Conservation (phyloP, 2,329 filamentous ascomycete species). For the Colletotrichum sansevieriae region DNA sequence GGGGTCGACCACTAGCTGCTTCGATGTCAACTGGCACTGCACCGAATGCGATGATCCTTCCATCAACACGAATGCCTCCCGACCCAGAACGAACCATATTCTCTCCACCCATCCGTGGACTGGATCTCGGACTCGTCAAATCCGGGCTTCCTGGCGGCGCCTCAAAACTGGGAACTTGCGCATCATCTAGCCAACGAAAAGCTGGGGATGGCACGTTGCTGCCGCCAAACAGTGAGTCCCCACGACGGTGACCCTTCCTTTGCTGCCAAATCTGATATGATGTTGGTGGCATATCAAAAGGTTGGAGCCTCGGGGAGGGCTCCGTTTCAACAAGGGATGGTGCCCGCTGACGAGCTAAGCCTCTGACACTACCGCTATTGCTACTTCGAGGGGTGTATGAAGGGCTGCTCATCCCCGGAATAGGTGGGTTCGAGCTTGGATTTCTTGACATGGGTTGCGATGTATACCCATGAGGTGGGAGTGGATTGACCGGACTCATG, state of each 20-base stretch:
- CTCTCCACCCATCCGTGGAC: slow-evolving; percentile 25
- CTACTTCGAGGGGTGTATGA: slow-evolving; percentile 39
- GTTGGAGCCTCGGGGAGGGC: slow-evolving; percentile 54
- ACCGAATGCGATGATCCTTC: slow-evolving; percentile 39
- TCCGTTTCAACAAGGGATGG: slow-evolving; percentile 60
- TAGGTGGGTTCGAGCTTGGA: slow-evolving; percentile 49
- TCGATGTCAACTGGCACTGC: slow-evolving; percentile 22
- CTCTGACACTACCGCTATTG: slow-evolving; percentile 41
- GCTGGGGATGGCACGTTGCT: slow-evolving; percentile 22
- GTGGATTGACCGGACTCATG: slow-evolving; percentile 44
- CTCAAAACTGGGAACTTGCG: slow-evolving; percentile 23
- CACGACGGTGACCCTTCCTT: slow-evolving; percentile 6
- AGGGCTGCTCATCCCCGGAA: slow-evolving; percentile 12
- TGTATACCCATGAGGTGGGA: slow-evolving; percentile 55
- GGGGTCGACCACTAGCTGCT: slow-evolving; percentile 10
- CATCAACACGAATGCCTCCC: slow-evolving; percentile 37
- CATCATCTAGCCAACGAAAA: slow-evolving; percentile 9
- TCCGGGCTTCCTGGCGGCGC: slow-evolving; percentile 17
- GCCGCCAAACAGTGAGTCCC: slow-evolving; percentile 20
- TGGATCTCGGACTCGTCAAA: slow-evolving; percentile 8
- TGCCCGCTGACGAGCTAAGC: slow-evolving; percentile 47
- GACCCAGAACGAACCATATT: slow-evolving; percentile 34
- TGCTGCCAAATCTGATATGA: slow-evolving; percentile 48
- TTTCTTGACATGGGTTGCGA: slow-evolving; percentile 65
- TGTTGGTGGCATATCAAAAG: slow-evolving; percentile 48